These are phyloP conservation scores for Elongisporangium undulatum DNA, from an alignment of 352 stramenopile genomes.

Conservation along the genomic window DNA sequence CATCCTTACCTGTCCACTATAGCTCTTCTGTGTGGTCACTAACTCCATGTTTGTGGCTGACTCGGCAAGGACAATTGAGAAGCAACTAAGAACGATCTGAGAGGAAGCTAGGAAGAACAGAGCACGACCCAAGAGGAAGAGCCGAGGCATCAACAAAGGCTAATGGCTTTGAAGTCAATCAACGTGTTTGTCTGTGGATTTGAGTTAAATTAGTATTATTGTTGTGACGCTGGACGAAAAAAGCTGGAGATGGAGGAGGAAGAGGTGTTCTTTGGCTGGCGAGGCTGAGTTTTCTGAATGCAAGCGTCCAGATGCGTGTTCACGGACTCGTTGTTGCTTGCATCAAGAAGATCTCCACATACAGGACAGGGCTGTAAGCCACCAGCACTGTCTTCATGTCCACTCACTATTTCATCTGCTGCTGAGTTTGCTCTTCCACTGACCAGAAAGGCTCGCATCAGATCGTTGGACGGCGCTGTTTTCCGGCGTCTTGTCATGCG, in stretches of 20 bases:
- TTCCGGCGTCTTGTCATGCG: neutral
- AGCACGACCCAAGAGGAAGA: no score
- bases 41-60: no score
- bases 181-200: no score
- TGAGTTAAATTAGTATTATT: neutral
- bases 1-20: no score
- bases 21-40: no score
- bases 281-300: conserved; percentile 6
- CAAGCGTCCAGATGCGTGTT: conserved; percentile 65
- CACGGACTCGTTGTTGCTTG: conserved; percentile 42
- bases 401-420: conserved; percentile 6
- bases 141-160: no score
- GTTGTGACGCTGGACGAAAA: neutral
- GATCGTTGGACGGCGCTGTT: neutral
- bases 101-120: no score
- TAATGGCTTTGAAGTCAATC: no score
- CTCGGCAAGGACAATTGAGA: no score
- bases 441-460: neutral
- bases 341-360: conserved; percentile 48
- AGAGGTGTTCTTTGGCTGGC: neutral
- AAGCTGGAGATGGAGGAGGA: neutral
- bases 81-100: no score
- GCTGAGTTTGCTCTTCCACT: neutral
- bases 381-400: conserved; percentile 12
- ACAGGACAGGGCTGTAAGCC: conserved; percentile 48